These are phyloP conservation scores for Fusarium longipes DNA, from an alignment of 2,329 filamentous ascomycete species.

Conservation along the genomic window DNA sequence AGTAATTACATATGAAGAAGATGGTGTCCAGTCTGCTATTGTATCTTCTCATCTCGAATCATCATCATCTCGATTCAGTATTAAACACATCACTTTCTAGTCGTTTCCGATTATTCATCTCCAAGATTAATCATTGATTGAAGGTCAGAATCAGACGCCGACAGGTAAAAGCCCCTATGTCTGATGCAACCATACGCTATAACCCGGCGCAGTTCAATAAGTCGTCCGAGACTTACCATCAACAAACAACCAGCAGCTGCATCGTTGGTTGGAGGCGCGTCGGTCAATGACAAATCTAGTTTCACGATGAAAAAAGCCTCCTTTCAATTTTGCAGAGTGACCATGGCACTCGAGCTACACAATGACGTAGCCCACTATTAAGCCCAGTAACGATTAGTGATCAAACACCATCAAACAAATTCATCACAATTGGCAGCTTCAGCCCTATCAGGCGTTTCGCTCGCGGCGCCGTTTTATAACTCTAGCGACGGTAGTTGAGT, in stretches of 20 bases:
- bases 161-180: neutral
- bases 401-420: neutral
- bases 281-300: neutral
- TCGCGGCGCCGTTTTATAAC: neutral
- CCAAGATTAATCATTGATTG: neutral
- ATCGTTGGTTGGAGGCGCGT: too few species aligned
- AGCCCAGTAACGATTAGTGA: neutral
- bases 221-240: neutral
- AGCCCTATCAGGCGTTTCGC: neutral
- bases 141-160: neutral
- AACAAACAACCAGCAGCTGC: neutral
- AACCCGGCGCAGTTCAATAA: neutral
- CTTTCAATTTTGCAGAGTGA: neutral
- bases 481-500: neutral
- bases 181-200: neutral
- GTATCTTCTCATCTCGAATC: neutral
- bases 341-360: neutral
- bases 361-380: neutral
- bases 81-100: rapidly evolving
- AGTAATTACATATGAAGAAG: neutral
- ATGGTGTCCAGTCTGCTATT: neutral
- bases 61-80: neutral
- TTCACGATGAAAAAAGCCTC: neutral
- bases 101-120: neutral
- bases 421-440: neutral